Percentiles rank a stretch among this genome's conserved stretches.
These are phyloP conservation scores for Xylaria sp. DNA, from an alignment of 2,329 filamentous ascomycete genomes.

Conservation along the genomic window DNA sequence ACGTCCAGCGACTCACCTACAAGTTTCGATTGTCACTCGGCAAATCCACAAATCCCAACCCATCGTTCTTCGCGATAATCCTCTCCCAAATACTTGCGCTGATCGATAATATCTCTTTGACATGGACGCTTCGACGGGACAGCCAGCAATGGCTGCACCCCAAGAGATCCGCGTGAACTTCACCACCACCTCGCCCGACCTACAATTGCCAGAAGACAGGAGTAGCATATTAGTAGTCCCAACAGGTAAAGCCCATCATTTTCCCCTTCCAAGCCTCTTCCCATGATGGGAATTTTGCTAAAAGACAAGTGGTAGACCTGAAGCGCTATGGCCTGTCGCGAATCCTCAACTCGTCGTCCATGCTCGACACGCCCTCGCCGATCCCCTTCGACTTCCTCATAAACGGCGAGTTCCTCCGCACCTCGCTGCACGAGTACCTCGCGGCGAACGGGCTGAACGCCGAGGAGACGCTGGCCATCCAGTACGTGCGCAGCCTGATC, in stretches of 20 bases:
- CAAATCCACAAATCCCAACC: neutral
- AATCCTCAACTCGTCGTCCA: conserved; percentile 76
- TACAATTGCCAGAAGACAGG: conserved; percentile 68
- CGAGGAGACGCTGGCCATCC: conserved; percentile 86
- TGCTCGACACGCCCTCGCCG: conserved; percentile 72
- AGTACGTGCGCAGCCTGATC: conserved; percentile 92
- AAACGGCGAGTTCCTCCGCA: conserved; percentile 90
- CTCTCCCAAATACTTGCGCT: conserved; percentile 1
- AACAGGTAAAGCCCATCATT: conserved; percentile 59
- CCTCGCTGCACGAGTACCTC: conserved; percentile 91
- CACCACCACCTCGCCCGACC: conserved; percentile 69
- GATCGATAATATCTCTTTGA: neutral
- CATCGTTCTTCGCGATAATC: neutral
- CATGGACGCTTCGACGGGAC: conserved; percentile 44
- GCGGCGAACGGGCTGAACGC: conserved; percentile 85
- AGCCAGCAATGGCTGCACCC: conserved; percentile 44
- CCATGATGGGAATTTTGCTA: neutral
- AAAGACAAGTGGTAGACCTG: conserved; percentile 63
- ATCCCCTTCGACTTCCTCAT: conserved; percentile 94
- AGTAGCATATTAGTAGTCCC: conserved; percentile 72
- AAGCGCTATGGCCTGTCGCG: conserved; percentile 76
- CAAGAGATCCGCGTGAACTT: conserved; percentile 74
- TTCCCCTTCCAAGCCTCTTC: neutral
- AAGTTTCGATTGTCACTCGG: neutral
- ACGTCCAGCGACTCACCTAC: neutral